Evolutionary conservation across 257 asterid genomes (phyloP).

Genomic region (Voacanga thouarsii): DNA sequence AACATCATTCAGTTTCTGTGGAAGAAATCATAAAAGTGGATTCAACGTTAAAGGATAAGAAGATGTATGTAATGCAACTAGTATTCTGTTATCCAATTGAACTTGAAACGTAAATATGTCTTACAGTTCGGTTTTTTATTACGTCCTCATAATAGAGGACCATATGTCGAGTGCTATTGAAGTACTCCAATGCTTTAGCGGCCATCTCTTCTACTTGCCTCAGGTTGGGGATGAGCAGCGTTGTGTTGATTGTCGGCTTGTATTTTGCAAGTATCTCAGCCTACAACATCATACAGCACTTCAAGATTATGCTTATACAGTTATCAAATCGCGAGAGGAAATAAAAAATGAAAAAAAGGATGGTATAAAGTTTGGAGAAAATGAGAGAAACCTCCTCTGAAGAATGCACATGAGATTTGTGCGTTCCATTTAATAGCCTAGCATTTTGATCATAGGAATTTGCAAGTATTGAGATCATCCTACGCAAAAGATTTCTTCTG

Average conservation of each 20-base stretch:
- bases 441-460: constrained; percentile 86
- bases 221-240: constrained; percentile 55
- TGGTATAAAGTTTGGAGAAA: not conserved
- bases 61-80: not conserved
- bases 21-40: not conserved
- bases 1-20: constrained; percentile 74
- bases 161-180: constrained; percentile 75
- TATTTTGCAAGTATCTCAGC: constrained; percentile 80
- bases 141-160: constrained; percentile 85
- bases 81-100: not conserved
- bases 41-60: constrained; percentile 1
- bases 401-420: constrained; percentile 93
- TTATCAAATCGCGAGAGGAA: not conserved
- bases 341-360: not conserved
- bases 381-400: constrained; percentile 58
- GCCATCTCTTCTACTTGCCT: constrained; percentile 70
- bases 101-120: constrained; percentile 15
- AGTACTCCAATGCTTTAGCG: constrained; percentile 56
- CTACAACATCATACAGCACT: constrained; percentile 35
- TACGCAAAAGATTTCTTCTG: constrained; percentile 80
- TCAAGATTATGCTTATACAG: not conserved
- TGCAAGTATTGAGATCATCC: constrained; percentile 83
- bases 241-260: constrained; percentile 70
- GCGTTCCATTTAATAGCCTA: constrained; percentile 87
- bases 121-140: constrained; percentile 70